Conservation (phyloP, 257 asterid species). For the Fraxinus anomala region DNA sequence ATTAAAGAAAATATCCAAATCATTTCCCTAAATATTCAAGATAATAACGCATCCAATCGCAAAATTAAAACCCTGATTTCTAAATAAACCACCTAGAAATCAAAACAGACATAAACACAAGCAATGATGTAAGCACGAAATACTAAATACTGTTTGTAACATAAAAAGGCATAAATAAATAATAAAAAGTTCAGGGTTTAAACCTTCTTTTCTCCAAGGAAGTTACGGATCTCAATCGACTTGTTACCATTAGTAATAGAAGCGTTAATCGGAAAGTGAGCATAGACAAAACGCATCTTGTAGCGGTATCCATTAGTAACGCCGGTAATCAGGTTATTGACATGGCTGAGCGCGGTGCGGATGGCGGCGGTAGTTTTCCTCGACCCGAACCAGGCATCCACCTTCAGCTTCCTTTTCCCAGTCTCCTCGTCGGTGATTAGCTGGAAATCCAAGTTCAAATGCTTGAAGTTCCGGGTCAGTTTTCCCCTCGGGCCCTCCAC, state of each 20-base stretch:
- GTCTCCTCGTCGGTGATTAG: conserved; percentile 62
- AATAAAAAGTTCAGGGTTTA: neutral
- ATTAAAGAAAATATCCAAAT: neutral
- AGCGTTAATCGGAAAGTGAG: conserved; percentile 83
- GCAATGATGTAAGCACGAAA: neutral
- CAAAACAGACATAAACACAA: neutral
- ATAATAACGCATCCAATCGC: neutral
- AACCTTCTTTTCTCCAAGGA: conserved; percentile 90
- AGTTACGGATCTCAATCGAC: conserved; percentile 81
- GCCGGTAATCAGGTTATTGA: conserved; percentile 66
- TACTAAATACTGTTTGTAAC: neutral
- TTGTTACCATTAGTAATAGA: conserved; percentile 50
- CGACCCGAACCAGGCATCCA: conserved; percentile 85
- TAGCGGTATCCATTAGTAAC: conserved; percentile 80
- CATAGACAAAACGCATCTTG: conserved; percentile 88
- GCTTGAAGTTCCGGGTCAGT: conserved; percentile 67
- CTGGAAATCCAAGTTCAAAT: conserved; percentile 76
- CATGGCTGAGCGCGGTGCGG: conserved; percentile 84
- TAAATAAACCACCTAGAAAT: neutral
- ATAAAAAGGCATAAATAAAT: neutral
- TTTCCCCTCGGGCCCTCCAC: conserved; percentile 86
- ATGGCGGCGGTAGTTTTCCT: conserved; percentile 80
- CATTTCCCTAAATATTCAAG: neutral
- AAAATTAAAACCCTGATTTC: neutral
- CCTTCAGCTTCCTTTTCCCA: conserved; percentile 73